Evolutionary conservation across 495 filamentous ascomycete genomes (phyloP).

Genomic region (Chaetomium fimeti): DNA sequence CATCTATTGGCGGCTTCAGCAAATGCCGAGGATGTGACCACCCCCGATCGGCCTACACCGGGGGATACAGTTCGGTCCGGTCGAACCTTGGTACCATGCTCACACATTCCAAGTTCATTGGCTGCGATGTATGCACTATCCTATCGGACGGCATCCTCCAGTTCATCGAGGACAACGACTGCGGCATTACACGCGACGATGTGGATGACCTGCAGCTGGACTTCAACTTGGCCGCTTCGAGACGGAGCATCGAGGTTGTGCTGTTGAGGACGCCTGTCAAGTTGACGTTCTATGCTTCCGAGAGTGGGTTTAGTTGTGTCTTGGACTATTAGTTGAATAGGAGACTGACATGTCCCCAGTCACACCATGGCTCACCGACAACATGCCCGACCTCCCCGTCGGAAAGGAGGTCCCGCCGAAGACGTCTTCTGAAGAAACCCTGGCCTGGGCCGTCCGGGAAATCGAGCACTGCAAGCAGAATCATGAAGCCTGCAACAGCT

Average conservation of each 20-base stretch:
- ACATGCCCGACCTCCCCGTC: neutral
- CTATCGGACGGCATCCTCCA: conserved; percentile 8
- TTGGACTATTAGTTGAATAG: too few relatives aligned
- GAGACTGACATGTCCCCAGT: neutral
- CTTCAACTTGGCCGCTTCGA: conserved; percentile 13
- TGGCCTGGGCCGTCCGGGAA: conserved; percentile 10
- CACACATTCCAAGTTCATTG: neutral
- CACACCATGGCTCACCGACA: conserved; percentile 1
- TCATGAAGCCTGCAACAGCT: conserved; percentile 5
- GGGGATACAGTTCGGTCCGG: neutral
- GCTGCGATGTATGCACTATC: conserved; percentile 4
- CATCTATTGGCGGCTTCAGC: neutral
- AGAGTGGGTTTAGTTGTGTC: conserved; percentile 5
- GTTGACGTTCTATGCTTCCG: conserved; percentile 12
- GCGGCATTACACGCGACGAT: neutral
- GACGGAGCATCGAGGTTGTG: conserved; percentile 7
- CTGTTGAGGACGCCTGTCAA: conserved; percentile 6
- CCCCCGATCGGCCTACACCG: conserved; percentile 7
- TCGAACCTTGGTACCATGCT: conserved; percentile 8
- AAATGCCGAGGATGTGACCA: conserved; percentile 10
- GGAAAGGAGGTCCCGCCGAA: neutral
- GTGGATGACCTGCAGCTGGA: conserved; percentile 12
- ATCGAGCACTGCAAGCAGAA: conserved; percentile 7
- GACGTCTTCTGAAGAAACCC: conserved; percentile 12
- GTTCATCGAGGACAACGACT: neutral